Percentiles rank a stretch among this genome's conserved stretches.
phyloP scores from a whole-genome alignment of 1,139 yeast species.

The Geotrichum reessii region DNA sequence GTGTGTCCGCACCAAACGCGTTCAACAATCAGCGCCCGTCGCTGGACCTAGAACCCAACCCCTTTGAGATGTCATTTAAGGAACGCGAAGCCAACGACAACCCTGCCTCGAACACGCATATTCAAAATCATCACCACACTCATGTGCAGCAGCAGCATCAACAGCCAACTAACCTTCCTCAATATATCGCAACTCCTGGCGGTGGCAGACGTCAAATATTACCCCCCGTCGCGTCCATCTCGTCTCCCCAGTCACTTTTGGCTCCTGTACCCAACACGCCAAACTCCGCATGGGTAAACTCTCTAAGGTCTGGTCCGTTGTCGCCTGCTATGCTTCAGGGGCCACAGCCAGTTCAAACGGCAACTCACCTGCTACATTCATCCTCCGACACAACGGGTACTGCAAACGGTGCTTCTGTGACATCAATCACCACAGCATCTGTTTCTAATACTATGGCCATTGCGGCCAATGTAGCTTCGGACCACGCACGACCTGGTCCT shows the following conservation, averaged over 20 bases:
- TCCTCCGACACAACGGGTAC: not conserved
- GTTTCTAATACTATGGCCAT: slow-evolving; percentile 11
- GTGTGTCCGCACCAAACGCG: not conserved
- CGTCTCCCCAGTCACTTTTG: slow-evolving; percentile 34
- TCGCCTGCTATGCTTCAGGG: slow-evolving; percentile 35
- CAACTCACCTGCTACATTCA: not conserved
- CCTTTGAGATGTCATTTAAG: slow-evolving; percentile 92
- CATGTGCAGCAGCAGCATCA: slow-evolving; percentile 1
- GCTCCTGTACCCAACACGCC: slow-evolving; percentile 21
- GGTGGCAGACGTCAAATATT: slow-evolving; percentile 30
- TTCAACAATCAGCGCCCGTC: slow-evolving; percentile 15
- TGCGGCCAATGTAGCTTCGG: not conserved
- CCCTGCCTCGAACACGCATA: slow-evolving; percentile 18
- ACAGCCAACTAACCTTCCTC: slow-evolving; percentile 9
- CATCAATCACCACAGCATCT: slow-evolving; percentile 3
- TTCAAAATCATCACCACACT: not conserved
- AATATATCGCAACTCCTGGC: slow-evolving; percentile 30
- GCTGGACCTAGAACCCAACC: slow-evolving; percentile 86
- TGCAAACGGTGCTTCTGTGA: not conserved
- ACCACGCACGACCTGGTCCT: slow-evolving; percentile 28
- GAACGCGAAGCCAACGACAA: slow-evolving; percentile 36
- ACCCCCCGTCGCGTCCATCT: slow-evolving; percentile 36
- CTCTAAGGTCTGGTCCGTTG: slow-evolving; percentile 32
- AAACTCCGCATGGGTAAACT: slow-evolving; percentile 26
- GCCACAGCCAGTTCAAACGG: slow-evolving; percentile 23